These are phyloP conservation scores for Potentilla sterilis DNA, from an alignment of 306 rosid species.

Conservation along the genomic window DNA sequence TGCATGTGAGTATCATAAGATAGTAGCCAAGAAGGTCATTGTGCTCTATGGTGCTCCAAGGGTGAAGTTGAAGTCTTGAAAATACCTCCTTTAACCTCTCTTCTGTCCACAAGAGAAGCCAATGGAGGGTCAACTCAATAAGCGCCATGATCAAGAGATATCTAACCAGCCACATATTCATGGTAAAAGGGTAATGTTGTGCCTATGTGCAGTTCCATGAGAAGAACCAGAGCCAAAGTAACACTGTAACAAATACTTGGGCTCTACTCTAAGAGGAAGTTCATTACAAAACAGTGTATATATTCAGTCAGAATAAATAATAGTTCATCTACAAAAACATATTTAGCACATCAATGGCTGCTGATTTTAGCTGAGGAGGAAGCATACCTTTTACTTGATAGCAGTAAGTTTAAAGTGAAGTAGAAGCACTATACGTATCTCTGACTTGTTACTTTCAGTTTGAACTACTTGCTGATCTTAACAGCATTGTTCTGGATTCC, in stretches of 20 bases:
- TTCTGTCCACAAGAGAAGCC: background rate
- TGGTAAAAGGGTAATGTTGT: background rate
- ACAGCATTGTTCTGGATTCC: background rate
- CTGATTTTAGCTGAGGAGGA: background rate
- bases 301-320: too few species aligned
- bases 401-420: background rate
- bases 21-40: conserved; percentile 23
- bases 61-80: conserved; percentile 1
- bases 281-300: too few species aligned
- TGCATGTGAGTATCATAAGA: background rate
- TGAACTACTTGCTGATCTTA: background rate
- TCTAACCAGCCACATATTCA: background rate
- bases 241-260: too few species aligned
- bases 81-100: conserved; percentile 33
- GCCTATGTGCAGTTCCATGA: background rate
- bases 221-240: background rate
- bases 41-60: conserved; percentile 30
- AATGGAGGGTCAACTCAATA: background rate
- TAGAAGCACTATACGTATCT: background rate
- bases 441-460: background rate
- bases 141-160: background rate
- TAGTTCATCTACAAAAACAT: too few species aligned
- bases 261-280: too few species aligned
- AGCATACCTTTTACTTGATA: background rate
- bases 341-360: too few species aligned